Base-by-base conservation (phyloP, 2,329 filamentous ascomycete genomes). In the Albophoma yamanashiensis region DNA sequence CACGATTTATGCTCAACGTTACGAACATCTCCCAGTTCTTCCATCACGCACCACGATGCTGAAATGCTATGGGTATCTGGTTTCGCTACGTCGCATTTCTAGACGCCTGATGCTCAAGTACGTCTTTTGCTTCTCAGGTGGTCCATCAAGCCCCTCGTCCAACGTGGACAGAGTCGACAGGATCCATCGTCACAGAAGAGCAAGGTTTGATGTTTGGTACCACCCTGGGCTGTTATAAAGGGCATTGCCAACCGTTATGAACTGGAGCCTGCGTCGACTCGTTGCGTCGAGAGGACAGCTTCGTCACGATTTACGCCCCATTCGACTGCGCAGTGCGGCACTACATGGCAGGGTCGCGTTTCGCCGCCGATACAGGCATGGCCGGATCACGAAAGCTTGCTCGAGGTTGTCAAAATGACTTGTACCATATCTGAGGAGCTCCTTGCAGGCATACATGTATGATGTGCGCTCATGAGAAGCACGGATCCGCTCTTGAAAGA, bases 401-500 rank as follows among this genome's bases (percentile, higher is more conserved):
- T 82, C 79, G 78, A 79, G 78, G 0, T 82, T 59, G 72, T 79
- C 22, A 79, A 82, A 64, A 68, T 82, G 36, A 78, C 78, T 2
- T 76, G 75, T 64, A 77, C 70, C n/a, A 55, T 64, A 0, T 64
- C 71, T 1, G 72, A 72, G 0, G 67, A 70, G 8, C 65, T 34
- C 80, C 70, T 50, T 31, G 27, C 27, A 31, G 5, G 76, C 78
- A 62, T 81, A 82, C 66, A 74, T 82, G 59, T 78, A 74, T 56
- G 81, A 78, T 60, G 79, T 82, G 39, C 79, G 82, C 65, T 81
- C 62, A 75, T 81, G 22, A 73, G 79, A 5, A 78, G 79, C 47
- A 79, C 84, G 76, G 65, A 65, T 0, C 69, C 83, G 17, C 72
- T 70, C 0, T 69, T 74, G 15, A 71, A 64, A 38, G 36, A 36